Evolutionary conservation across 768 basidiomycete species (phyloP), one percentile per base, ranked within the genome.

Genomic region (Leccinum disarticulatum): DNA sequence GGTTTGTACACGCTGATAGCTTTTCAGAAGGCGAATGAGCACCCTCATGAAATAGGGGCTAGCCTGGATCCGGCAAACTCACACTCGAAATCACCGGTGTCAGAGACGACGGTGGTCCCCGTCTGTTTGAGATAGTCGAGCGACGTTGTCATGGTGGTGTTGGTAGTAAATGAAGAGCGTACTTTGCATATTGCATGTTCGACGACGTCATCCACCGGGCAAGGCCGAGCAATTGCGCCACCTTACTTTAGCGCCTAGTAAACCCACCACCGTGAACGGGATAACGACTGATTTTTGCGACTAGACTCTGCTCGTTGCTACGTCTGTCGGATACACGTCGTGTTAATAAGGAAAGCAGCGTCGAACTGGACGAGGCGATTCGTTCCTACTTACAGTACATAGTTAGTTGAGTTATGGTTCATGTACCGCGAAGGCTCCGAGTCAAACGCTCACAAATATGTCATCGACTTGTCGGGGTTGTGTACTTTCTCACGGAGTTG

Each of bases 1-100:
- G 95, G 95, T 81, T 95, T 94, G 86, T 95, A 97, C 60, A 84
- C 87, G 77, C 85, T 91, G 78, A 97, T 95, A 60, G 90, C 91
- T 93, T 46, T 43, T 43, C 41, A 46, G 19, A 6, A 46, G 43
- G 43, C 11, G 5, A 19, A 46, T 46, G 43, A 46, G 54, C 69
- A 59, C 58, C 1, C 1, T 27, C n/a, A 19, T 0, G 4, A 30
- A 55, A 69, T 49, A 64, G 61, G 67, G 60, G 59, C 60, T 38
- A 4, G 43, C 19, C 2, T 3, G 19, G 19, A 46, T 30, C 46
- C 78, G 17, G 19, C 43, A 13, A 19, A 46, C 43, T 68, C 59
- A 80, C 92, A 81, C 76, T 91, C 91, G 72, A 96, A 95, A 77
- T 96, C 94, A 55, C 95, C 95, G 58, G 93, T 91, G 81, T 98